These are phyloP conservation scores for Dactylellina cionopaga DNA, from an alignment of 2,329 filamentous ascomycete species.

Conservation along the genomic window DNA sequence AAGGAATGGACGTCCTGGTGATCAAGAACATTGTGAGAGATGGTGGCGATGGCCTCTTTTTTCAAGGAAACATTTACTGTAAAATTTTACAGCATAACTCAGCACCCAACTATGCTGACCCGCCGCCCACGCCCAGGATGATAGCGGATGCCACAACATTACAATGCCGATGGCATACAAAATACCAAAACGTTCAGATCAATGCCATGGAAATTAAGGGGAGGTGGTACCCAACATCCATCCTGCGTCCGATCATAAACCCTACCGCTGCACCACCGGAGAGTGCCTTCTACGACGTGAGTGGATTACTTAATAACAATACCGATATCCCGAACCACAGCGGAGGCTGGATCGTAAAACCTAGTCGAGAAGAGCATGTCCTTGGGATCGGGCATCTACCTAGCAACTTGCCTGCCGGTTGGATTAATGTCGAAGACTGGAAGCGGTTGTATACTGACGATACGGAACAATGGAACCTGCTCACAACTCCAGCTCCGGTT, in stretches of 20 bases:
- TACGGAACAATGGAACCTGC: conserved; percentile 20
- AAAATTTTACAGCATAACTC: conserved; percentile 33
- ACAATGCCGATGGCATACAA: conserved; percentile 41
- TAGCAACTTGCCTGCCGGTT: conserved; percentile 36
- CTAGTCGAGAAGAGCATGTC: conserved; percentile 34
- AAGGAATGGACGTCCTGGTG: conserved; percentile 48
- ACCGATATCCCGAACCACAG: conserved; percentile 46
- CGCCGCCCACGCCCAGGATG: conserved; percentile 44
- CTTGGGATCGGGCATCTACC: conserved; percentile 50
- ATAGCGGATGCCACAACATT: conserved; percentile 35
- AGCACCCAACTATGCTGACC: conserved; percentile 27
- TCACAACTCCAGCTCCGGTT: conserved; percentile 14
- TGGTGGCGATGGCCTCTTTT: conserved; percentile 11
- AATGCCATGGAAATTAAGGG: conserved; percentile 50
- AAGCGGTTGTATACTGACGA: conserved; percentile 42
- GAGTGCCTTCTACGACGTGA: conserved; percentile 47
- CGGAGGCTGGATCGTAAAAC: conserved; percentile 36
- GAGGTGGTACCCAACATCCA: conserved; percentile 47
- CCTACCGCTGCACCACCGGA: conserved; percentile 38
- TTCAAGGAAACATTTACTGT: conserved; percentile 48
- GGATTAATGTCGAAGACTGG: conserved; percentile 48
- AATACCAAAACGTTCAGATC: conserved; percentile 50
- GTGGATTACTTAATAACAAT: conserved; percentile 46
- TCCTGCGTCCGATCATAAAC: conserved; percentile 39
- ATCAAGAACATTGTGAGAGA: conserved; percentile 44